Evolutionary conservation across 768 basidiomycete species (phyloP), one percentile per base, ranked within the genome.

Genomic region (Porpolomopsis calyptriformis): DNA sequence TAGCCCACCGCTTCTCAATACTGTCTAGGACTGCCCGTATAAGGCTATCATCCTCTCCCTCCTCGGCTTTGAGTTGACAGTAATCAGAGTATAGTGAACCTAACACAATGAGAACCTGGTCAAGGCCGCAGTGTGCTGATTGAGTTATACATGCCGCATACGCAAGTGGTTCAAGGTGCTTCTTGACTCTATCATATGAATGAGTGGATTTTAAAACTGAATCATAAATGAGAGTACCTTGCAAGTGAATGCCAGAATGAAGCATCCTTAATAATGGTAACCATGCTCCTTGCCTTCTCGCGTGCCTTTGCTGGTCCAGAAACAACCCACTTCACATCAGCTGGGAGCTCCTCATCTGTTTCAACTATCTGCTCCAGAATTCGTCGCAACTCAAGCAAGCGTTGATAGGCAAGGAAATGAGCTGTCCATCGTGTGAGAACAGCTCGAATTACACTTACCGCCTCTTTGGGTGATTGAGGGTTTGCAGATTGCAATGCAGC

Each of bases 371-470:
- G 26, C 19, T 42, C 40, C 9, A 61, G 51, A 1, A 47, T 4
- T 24, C 34, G 36, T 4, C 44, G 16, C 14, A 64, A 50, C 23
- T 62, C 52, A 14, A 62, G 48, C n/a, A 64, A 56, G 1, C 55
- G 53, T 14, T 43, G 9, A 41, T 56, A 61, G 19, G 58, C 55
- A 40, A 60, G 51, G 45, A 59, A 63, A 47, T 63, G 62, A 5
- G 60, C 47, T 6, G 59, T 55, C 63, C 63, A 64, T 3, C 53
- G 51, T 25, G 62, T 60, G 20, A 61, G 48, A 33, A 61, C 58
- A 22, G 60, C 57, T 5, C 44, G 41, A 26, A 61, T 60, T 8
- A 63, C 50, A 20, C 54, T 24, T 5, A 50, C 26, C 12, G 23
- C 38, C 16, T 39, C 38, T 12, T 12, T 39, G 18, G 16, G 18